Conservation (phyloP, 2,329 filamentous ascomycete species). For the Mycosphaerella sp. region DNA sequence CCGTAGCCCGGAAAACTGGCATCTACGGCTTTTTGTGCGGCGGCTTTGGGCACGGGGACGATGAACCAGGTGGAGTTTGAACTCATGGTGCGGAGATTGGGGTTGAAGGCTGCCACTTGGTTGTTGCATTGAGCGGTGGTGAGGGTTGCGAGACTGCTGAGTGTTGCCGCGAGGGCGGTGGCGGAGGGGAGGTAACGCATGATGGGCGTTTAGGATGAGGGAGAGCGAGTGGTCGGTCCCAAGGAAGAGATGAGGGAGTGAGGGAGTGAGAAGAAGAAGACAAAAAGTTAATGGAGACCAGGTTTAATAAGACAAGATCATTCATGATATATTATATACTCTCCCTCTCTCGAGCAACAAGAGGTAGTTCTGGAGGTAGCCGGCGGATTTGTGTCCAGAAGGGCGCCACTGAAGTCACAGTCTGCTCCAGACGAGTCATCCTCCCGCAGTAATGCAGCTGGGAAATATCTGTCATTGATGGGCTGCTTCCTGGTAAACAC, state of each 20-base stretch:
- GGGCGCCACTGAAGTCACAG: conserved; percentile 18
- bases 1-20: conserved; percentile 8
- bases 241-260: too few relatives aligned
- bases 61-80: conserved; percentile 22
- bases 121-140: conserved; percentile 20
- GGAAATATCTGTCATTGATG: too few relatives aligned
- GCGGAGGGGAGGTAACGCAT: neutral
- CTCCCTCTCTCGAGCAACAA: too few relatives aligned
- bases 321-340: too few relatives aligned
- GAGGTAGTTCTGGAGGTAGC: too few relatives aligned
- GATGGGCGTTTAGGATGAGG: too few relatives aligned
- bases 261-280: too few relatives aligned
- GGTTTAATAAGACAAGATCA: too few relatives aligned
- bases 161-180: neutral
- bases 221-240: too few relatives aligned
- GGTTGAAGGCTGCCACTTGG: conserved; percentile 20
- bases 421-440: neutral
- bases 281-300: too few relatives aligned
- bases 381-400: neutral
- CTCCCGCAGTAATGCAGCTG: neutral
- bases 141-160: neutral
- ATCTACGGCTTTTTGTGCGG: conserved; percentile 20
- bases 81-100: conserved; percentile 17
- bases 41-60: conserved; percentile 18
- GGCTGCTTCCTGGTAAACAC: too few relatives aligned